Evolutionary conservation across 345 rosid species (phyloP).

Genomic region (Corymbia maculata): DNA sequence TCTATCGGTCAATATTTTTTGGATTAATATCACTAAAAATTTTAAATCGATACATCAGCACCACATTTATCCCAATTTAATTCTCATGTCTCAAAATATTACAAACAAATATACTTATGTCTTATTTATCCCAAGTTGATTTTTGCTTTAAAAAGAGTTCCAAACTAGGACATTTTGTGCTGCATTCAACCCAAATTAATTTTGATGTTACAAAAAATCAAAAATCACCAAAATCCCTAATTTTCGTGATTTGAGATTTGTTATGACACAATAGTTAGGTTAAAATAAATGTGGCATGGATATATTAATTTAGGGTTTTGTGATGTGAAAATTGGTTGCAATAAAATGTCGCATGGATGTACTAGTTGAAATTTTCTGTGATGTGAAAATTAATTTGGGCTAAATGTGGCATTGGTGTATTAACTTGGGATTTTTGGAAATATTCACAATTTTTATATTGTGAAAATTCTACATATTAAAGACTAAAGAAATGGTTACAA

Average conservation of each 20-base stretch:
- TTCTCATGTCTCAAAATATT: neutral
- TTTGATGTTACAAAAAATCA: rapidly evolving
- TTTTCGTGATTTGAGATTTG: no score
- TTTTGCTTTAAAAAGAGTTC: neutral
- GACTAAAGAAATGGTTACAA: rapidly evolving
- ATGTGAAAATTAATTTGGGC: rapidly evolving
- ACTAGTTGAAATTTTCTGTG: no score
- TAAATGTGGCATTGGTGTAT: rapidly evolving
- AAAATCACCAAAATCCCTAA: no score
- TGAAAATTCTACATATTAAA: no score
- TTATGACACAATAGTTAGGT: no score
- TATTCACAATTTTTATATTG: neutral
- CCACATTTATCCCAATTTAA: neutral
- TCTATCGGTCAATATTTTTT: neutral
- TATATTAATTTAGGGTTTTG: no score
- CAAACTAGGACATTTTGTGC: rapidly evolving
- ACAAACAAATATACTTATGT: rapidly evolving
- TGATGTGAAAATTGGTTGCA: no score
- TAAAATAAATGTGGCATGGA: no score
- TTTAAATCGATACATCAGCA: neutral
- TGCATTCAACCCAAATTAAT: rapidly evolving
- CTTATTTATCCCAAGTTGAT: neutral
- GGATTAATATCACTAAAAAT: neutral
- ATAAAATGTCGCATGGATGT: no score
- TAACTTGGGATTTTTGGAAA: no score